Conservation (phyloP, 2,329 filamentous ascomycete genomes). For the Periconia sp. region DNA sequence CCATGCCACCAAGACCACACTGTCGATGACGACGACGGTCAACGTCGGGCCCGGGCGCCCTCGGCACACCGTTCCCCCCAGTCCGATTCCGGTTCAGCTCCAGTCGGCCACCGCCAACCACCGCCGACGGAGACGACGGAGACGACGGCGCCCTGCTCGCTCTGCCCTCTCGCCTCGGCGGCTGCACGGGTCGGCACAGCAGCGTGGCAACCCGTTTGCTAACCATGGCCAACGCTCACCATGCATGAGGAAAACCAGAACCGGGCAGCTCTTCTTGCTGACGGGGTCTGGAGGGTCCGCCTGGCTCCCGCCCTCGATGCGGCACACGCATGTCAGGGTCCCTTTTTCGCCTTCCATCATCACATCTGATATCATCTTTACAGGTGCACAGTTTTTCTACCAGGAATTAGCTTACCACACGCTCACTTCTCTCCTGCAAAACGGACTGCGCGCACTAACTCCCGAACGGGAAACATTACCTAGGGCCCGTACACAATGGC, state of each 20-base stretch:
- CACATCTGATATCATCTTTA: too few relatives aligned
- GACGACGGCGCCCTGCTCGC: neutral
- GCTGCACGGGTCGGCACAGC: conserved; percentile 30
- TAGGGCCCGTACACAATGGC: too few relatives aligned
- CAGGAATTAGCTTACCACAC: too few relatives aligned
- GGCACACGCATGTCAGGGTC: conserved; percentile 5
- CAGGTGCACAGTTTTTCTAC: too few relatives aligned
- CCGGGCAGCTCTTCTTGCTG: neutral
- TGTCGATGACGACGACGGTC: conserved; percentile 41
- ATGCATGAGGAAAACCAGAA: conserved; percentile 21
- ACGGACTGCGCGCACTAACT: too few relatives aligned
- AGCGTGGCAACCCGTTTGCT: conserved; percentile 15
- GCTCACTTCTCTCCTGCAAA: too few relatives aligned
- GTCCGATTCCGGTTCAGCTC: too few relatives aligned
- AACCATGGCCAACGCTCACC: conserved; percentile 24
- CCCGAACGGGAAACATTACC: too few relatives aligned
- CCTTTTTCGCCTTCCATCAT: too few relatives aligned
- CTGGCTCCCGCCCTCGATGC: neutral
- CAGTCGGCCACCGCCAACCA: conserved; percentile 2
- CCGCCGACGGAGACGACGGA: neutral
- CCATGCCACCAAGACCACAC: neutral
- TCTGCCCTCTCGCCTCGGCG: conserved; percentile 12
- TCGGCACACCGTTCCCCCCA: conserved; percentile 24
- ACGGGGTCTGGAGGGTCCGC: neutral
- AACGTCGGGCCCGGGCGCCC: conserved; percentile 26